Evolutionary conservation across 2,329 filamentous ascomycete genomes (phyloP), one percentile per base, ranked within the genome.

Genomic region (Graphiopsis chlorocephala): DNA sequence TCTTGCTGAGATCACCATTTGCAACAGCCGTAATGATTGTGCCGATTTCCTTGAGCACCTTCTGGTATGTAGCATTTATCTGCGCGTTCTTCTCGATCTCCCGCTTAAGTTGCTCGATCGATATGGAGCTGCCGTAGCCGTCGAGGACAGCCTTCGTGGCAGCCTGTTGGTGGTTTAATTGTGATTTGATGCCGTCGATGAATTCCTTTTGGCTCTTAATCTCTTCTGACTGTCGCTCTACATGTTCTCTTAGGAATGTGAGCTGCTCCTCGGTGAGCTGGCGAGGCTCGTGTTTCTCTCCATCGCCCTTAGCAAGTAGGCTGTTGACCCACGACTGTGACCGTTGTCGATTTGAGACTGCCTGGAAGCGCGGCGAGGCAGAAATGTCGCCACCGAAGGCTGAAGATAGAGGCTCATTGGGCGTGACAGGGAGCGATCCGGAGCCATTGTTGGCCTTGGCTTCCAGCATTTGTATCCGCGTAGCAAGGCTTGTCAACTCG

Each of bases 11-110:
- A 76, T 98, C 94, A 79, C 94, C 94, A 73, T 92, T 92, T 64
- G 94, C 95, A 70, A 98, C 95, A 68, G 94, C 93, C 25, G 95
- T 97, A 73, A 98, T 92, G 72, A 99, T 98, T 75, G 94, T 95
- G 72, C 95, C 95, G 71, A 99, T 98, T 78, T 99, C 95, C 69
- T 93, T 88, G 35, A 99, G 82, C 12, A 95, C 95, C 79, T 98
- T 98, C 77, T 98, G 93, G 85, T 98, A 99, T 72, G 95, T 96
- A 78, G 97, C 89, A 78, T 99, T 99, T 75, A 96, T 95, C 80
- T 97, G 95, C 77, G 97, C 93, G 75, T 97, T 93, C 80, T 98
- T 98, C 83, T 91, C 93, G 66, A 99, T 84, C 79, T 99, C 95
- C 65, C 94, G 88, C 80, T 98, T 94, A 47, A 98, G 84, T 38